A percentile compares a stretch with the other conserved stretches of the same genome.
These are phyloP conservation scores for Vigna trinervia DNA, from an alignment of 306 rosid species.

Conservation along the genomic window DNA sequence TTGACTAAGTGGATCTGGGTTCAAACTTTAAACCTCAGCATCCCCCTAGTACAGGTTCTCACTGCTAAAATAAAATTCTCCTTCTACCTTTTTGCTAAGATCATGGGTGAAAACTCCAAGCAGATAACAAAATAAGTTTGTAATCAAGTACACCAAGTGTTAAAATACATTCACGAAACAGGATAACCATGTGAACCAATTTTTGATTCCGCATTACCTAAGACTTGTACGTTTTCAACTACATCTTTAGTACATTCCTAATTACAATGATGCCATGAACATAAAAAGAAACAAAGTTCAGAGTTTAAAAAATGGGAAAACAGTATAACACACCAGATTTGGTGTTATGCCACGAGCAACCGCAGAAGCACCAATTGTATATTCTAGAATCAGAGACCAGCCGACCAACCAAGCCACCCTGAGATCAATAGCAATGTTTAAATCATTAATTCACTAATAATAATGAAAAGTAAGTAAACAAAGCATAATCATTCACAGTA, in stretches of 20 bases:
- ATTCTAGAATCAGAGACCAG: conserved; percentile 91
- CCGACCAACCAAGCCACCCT: conserved; percentile 97
- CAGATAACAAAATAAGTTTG: not conserved
- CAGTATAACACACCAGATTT: conserved; percentile 67
- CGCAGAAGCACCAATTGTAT: conserved; percentile 90
- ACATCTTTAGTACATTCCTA: conserved; percentile 7
- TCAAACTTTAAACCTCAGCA: conserved; percentile 1
- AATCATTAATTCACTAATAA: conserved; percentile 32
- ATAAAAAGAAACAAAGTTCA: not conserved
- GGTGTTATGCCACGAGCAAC: conserved; percentile 98
- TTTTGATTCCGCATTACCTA: not conserved
- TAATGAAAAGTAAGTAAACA: not conserved
- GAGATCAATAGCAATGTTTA: conserved; percentile 37
- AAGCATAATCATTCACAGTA: conserved; percentile 13
- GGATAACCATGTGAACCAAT: not conserved
- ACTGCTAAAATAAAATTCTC: conserved; percentile 9
- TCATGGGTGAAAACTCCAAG: conserved; percentile 4
- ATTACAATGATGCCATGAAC: conserved; percentile 6
- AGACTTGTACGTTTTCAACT: not conserved
- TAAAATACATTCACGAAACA: conserved; percentile 28
- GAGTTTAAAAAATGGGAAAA: not conserved
- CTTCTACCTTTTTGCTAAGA: conserved; percentile 24
- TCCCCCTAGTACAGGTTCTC: not conserved
- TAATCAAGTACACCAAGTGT: conserved; percentile 1
- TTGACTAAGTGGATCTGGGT: not conserved